Percentiles rank a stretch among this genome's conserved stretches.
These are phyloP conservation scores for Codiaeum variegatum DNA, from an alignment of 441 rosid species.

Conservation along the genomic window DNA sequence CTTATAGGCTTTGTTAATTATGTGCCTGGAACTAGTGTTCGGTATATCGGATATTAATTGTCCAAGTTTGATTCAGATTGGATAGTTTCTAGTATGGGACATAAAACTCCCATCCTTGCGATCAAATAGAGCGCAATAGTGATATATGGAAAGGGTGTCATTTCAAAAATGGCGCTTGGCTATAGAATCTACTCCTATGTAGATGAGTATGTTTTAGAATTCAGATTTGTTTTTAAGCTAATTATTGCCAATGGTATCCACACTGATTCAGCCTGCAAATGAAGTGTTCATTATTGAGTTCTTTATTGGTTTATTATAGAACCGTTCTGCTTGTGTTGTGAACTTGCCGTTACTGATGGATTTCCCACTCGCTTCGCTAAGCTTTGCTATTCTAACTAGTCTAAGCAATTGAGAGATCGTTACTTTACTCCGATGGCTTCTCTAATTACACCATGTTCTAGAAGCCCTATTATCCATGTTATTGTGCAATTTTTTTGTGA, in stretches of 20 bases:
- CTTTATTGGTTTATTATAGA: conserved; percentile 1
- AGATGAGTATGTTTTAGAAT: conserved; percentile 1
- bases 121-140: background rate
- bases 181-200: background rate
- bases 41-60: background rate
- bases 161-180: background rate
- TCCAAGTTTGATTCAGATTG: conserved; percentile 7
- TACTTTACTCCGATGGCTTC: background rate
- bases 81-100: conserved; percentile 1
- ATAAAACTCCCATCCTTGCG: background rate
- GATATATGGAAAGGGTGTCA: background rate
- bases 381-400: too few species aligned
- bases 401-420: background rate
- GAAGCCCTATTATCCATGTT: background rate
- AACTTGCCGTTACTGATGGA: too few species aligned
- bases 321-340: background rate
- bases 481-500: background rate
- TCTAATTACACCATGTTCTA: background rate
- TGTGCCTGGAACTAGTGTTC: background rate
- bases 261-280: background rate
- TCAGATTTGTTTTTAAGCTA: background rate
- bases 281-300: background rate
- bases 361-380: too few species aligned
- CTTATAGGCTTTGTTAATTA: background rate
- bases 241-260: background rate